Base-by-base conservation (phyloP, 768 basidiomycete genomes). In the Calocybe indica region DNA sequence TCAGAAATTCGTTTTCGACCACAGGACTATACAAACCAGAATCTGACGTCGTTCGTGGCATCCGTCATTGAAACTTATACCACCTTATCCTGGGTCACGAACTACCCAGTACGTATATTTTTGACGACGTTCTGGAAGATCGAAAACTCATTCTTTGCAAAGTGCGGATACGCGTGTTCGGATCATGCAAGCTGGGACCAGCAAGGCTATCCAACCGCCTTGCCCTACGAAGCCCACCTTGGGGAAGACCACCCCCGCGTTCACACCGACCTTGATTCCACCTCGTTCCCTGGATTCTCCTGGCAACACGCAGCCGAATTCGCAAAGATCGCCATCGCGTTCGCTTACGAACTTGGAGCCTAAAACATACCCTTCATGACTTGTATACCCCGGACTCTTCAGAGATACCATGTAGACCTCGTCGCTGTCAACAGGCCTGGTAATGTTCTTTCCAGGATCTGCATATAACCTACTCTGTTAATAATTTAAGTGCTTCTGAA, bases 161-260 rank as follows among this genome's bases (percentile, higher is more conserved):
- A 52, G 53, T 57, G 55, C 58, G 82, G 79, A 11, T 85, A 85
- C 53, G 82, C 81, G 30, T 86, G 85, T 63, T 80, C 79, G 32
- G 83, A 85, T 56, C 84, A 85, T 53, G 82, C 81, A 22, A 75
- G 76, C 14, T 83, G 81, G 81, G 62, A 58, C 38, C 75, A 75
- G 60, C 77, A 77, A 28, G 83, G 84, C 43, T 84, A 83, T 55
- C 81, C 79, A 14, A 74, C 56, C 11, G 54, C 58, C 37, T 51
- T 57, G 56, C 59, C 62, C 2, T 48, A 54, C 32, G 55, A 58
- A 38, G 34, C 47, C 28, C 51, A 47, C 72, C 55, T 52, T 5
- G 57, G 61, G 13, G 58, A 61, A 1, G 47, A 55, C 32, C 49
- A 49, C 41, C 54, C 61, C 14, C 64, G 65, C 47, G 64, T 70